phyloP scores from a whole-genome alignment of 768 basidiomycete species.

The Rubroboletus satanas region DNA sequence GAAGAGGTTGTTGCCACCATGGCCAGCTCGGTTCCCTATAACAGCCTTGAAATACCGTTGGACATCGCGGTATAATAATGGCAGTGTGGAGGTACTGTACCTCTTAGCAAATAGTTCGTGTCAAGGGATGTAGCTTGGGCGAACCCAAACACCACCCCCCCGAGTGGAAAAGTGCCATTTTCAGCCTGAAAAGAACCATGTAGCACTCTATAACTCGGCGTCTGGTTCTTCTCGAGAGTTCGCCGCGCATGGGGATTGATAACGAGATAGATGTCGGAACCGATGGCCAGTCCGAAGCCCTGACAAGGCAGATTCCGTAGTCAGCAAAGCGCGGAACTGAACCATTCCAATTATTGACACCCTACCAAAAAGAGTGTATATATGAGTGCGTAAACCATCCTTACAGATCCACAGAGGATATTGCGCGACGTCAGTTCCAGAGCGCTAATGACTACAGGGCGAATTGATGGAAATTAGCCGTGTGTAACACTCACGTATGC shows the following conservation, averaged over 20 bases:
- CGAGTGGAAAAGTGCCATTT: constrained; percentile 44
- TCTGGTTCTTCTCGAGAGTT: constrained; percentile 30
- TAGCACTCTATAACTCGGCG: constrained; percentile 39
- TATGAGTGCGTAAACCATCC: constrained; percentile 83
- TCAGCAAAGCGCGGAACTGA: constrained; percentile 5
- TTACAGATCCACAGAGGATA: constrained; percentile 75
- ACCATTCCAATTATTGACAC: background rate
- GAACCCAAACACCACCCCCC: constrained; percentile 46
- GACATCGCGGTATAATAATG: constrained; percentile 23
- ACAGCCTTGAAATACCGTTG: constrained; percentile 53
- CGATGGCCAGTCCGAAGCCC: constrained; percentile 84
- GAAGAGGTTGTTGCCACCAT: constrained; percentile 75
- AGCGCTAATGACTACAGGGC: constrained; percentile 60
- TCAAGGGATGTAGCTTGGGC: constrained; percentile 34
- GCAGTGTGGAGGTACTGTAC: constrained; percentile 7
- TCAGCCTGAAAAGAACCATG: constrained; percentile 53
- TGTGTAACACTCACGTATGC: constrained; percentile 52
- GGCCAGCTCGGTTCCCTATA: constrained; percentile 69
- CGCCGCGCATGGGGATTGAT: constrained; percentile 56
- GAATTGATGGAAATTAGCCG: background rate
- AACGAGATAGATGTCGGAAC: constrained; percentile 75
- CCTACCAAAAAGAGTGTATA: constrained; percentile 77
- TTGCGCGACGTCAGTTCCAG: constrained; percentile 80
- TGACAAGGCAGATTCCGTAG: constrained; percentile 22
- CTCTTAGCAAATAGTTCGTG: constrained; percentile 29